phyloP scores from a whole-genome alignment of 441 rosid species.

The Biscutella laevigata region DNA sequence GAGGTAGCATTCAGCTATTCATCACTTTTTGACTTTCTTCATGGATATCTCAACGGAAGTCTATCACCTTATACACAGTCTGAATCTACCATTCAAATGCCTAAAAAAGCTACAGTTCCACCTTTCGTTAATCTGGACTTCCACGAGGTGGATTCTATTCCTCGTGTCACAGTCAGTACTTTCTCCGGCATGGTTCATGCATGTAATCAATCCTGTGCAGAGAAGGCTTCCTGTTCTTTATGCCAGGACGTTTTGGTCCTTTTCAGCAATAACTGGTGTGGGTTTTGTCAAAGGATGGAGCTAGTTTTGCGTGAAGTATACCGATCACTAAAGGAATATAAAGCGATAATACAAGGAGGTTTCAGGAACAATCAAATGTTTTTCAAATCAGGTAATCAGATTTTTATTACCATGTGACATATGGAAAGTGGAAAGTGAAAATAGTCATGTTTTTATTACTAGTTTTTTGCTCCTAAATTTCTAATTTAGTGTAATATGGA shows the following conservation, averaged over 20 bases:
- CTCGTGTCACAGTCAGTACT: conserved; percentile 48
- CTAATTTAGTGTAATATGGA: background rate
- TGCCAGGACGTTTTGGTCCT: conserved; percentile 82
- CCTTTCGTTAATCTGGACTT: conserved; percentile 80
- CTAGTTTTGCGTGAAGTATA: conserved; percentile 77
- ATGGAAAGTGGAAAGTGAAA: no score
- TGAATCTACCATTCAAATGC: conserved; percentile 37
- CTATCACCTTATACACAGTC: conserved; percentile 58
- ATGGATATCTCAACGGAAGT: conserved; percentile 50
- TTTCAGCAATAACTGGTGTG: conserved; percentile 83
- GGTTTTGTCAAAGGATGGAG: conserved; percentile 95
- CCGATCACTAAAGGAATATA: conserved; percentile 53
- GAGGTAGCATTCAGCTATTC: conserved; percentile 37
- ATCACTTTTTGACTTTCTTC: conserved; percentile 45
- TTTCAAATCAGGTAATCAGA: conserved; percentile 37
- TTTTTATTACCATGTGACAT: conserved; percentile 7
- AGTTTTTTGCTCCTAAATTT: background rate
- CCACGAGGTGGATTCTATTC: conserved; percentile 72
- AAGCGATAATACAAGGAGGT: conserved; percentile 34
- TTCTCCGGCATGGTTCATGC: conserved; percentile 55
- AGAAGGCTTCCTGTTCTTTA: conserved; percentile 31
- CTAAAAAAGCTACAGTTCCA: conserved; percentile 44
- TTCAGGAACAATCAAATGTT: conserved; percentile 30
- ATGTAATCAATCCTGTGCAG: conserved; percentile 38
- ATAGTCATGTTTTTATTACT: no score